Percentiles rank a stretch among this genome's conserved stretches.
phyloP scores from a whole-genome alignment of 352 stramenopile species.

The Hyphochytrium catenoides region DNA sequence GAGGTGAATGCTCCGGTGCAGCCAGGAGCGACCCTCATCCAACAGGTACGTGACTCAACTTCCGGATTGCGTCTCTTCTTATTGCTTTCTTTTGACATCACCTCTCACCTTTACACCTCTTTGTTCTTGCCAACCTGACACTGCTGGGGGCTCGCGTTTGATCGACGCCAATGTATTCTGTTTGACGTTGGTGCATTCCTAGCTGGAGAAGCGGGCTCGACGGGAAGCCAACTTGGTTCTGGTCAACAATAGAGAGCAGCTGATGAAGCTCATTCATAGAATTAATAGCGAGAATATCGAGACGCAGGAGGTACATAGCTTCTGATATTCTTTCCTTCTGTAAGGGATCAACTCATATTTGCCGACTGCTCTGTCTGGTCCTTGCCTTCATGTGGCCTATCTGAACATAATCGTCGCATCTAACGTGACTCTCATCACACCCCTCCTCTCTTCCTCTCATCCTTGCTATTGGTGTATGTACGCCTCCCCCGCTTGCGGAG shows the following conservation, averaged over 20 bases:
- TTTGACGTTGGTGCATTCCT: constrained; percentile 2
- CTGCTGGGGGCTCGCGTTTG: too few species aligned
- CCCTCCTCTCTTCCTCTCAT: too few species aligned
- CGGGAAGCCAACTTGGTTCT: constrained; percentile 65
- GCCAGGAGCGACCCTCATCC: constrained; percentile 58
- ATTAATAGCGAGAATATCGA: constrained; percentile 21
- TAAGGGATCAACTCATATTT: not conserved
- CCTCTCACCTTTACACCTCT: too few species aligned
- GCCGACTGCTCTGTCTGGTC: not conserved
- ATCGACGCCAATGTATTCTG: too few species aligned
- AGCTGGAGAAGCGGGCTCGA: constrained; percentile 54
- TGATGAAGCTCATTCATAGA: constrained; percentile 26
- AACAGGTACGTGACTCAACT: constrained; percentile 11
- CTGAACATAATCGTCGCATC: constrained; percentile 7
- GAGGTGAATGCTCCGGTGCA: constrained; percentile 29
- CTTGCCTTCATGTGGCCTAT: not conserved
- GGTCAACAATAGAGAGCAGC: constrained; percentile 30
- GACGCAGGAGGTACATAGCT: constrained; percentile 13
- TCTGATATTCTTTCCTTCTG: not conserved
- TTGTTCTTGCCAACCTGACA: too few species aligned
- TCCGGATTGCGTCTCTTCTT: too few species aligned
- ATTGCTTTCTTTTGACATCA: too few species aligned
- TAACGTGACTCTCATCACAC: too few species aligned
- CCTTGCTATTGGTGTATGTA: too few species aligned
- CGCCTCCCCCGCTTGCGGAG: too few species aligned